Evolutionary conservation across 2,329 filamentous ascomycete genomes (phyloP), one percentile per base, ranked within the genome.

Genomic region (Berkeleyomyces rouxiae): DNA sequence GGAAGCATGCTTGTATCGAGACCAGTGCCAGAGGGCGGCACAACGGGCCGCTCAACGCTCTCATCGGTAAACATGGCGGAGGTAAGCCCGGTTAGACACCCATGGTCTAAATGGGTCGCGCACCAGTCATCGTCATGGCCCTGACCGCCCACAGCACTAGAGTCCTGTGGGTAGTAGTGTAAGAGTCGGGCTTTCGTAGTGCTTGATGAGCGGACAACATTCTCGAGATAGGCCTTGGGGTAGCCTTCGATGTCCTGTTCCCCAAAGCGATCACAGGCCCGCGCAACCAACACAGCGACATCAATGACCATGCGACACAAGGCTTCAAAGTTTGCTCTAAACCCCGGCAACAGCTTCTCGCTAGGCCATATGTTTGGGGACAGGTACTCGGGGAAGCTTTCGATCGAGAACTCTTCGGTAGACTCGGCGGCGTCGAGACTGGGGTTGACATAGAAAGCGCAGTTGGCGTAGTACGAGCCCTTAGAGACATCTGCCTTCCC

Each of bases 61-160:
- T 97, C 92, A 70, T 97, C 90, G 66, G 97, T 80, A 72, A 95
- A 97, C 90, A 97, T 96, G 67, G 92, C 91, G 2, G 87, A 92
- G 0, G 93, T 99, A 42, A 99, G 79, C 11, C 91, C 92, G 0
- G 93, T 99, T 40, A 99, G 79, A 71, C 92, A 97, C 51, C 93
- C 90, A 69, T 96, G 90, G 72, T 97, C 92, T 63, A 93, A 77
- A 71, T 93, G 88, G 1, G 87, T 90, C 3, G 90, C 88, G 72
- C 92, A 99, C 93, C 93, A 99, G 74, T 95, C 88, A 72, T 96
- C 91, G 65, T 90, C 85, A 61, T 77, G 76, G 42, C 71, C 73
- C 47, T 73, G 72, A 7, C 72, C 70, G 11, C 69, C 74, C 44
- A 71, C 71, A 46, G 66, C 73, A 13, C 16, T 55, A 7, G 72